Base-by-base conservation (phyloP, 2,329 filamentous ascomycete genomes). In the Penicillium sp. region DNA sequence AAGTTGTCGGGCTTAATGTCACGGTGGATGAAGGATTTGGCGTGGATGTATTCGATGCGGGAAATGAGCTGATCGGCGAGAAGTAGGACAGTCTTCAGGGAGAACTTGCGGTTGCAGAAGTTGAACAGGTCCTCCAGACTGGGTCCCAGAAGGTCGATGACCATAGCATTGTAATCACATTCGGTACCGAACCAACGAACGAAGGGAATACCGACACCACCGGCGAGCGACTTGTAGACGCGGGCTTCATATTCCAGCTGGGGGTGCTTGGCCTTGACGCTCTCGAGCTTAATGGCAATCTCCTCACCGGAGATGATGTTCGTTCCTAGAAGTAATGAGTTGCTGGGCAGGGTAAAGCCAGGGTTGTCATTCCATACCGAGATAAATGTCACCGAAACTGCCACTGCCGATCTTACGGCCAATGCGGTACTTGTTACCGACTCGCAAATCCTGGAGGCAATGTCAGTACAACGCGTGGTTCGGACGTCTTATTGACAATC, bases 1-100 rank as follows among this genome's bases (percentile, higher is more conserved):
- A 97, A 98, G 81, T 98, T 97, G 79, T 98, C 93, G 31, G 93
- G 93, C 80, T 98, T 98, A 78, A 98, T 98, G 72, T 98, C 93
- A 74, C 93, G 90, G 76, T 98, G 93, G 70, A 97, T 97, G 73
- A 98, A 97, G 8, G 89, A 96, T 76, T 97, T 97, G 77, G 93
- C 93, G 72, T 98, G 93, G 64, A 98, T 98, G 77, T 97, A 97
- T 75, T 98, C 93, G 72, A 98, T 96, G 64, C 93, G 90, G 59
- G 91, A 97, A 71, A 98, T 97, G 72, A 96, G 84, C 77, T 98
- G 93, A 65, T 98, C 93, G 68, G 93, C 93, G 43, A 98, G 82
- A 24, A 98, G 82, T 38, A 98, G 80, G 26, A 98, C 93, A 1
- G 93, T 98, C 85, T 98, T 98, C 61, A 98, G 77, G 12, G 93